Conservation (phyloP, 257 asterid genomes). For the Solanum chiquidenum region DNA sequence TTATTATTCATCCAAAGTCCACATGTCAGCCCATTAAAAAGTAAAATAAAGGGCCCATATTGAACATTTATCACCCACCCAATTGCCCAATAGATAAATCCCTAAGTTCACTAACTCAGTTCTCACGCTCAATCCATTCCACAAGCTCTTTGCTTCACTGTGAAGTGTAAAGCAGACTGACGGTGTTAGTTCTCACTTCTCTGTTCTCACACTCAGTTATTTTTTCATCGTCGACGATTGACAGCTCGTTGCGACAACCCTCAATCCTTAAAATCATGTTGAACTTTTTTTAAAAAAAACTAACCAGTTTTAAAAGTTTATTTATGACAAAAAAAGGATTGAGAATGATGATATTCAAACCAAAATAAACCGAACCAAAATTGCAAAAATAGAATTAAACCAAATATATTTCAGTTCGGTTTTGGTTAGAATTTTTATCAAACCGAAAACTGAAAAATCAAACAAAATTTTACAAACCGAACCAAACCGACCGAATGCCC, state of each 20-base stretch:
- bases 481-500: background rate
- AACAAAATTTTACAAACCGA: too few relatives aligned
- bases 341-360: background rate
- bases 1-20: background rate
- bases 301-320: background rate
- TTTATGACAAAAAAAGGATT: background rate
- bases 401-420: background rate
- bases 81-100: background rate
- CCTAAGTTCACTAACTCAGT: background rate
- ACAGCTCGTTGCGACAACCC: background rate
- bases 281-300: too few relatives aligned
- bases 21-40: background rate
- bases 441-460: rapidly evolving
- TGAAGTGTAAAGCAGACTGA: background rate
- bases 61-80: background rate
- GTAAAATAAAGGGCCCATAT: background rate
- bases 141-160: background rate
- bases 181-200: background rate
- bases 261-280: background rate
- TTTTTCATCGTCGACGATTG: background rate
- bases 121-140: background rate
- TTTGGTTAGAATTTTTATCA: background rate
- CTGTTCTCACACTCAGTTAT: too few relatives aligned
- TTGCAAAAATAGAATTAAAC: background rate
- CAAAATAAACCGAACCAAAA: too few relatives aligned